These are phyloP conservation scores for Dovyalis caffra DNA, from an alignment of 345 rosid genomes.

Conservation along the genomic window DNA sequence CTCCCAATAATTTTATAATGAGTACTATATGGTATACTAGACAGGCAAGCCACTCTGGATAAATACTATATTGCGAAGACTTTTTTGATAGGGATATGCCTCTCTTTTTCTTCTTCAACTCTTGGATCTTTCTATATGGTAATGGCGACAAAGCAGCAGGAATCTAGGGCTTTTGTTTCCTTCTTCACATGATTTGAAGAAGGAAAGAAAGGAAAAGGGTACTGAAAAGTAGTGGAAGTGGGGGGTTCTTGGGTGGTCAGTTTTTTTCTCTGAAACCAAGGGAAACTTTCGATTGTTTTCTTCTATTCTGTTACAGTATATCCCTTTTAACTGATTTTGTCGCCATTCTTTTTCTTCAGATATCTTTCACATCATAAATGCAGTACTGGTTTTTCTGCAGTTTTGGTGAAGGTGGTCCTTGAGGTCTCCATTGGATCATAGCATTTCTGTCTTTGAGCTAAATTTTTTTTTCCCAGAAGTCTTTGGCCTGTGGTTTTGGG, in stretches of 20 bases:
- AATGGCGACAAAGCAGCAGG: constrained; percentile 43
- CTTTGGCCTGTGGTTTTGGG: constrained; percentile 3
- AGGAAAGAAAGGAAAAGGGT: constrained; percentile 14
- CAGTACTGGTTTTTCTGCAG: constrained; percentile 15
- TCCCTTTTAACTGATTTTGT: constrained; percentile 21
- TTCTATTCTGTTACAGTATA: constrained; percentile 21
- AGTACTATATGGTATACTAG: background rate
- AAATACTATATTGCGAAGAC: constrained; percentile 18
- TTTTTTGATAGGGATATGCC: constrained; percentile 10
- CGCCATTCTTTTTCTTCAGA: constrained; percentile 18
- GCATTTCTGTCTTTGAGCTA: constrained; percentile 7
- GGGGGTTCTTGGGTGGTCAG: constrained; percentile 34
- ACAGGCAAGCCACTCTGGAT: constrained; percentile 33
- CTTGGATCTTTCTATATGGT: constrained; percentile 7
- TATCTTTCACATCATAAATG: constrained; percentile 11
- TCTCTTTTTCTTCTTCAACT: constrained; percentile 7
- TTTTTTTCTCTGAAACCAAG: constrained; percentile 47
- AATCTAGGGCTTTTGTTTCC: constrained; percentile 50
- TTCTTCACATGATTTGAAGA: constrained; percentile 24
- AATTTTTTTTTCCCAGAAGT: background rate
- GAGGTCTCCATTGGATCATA: constrained; percentile 14
- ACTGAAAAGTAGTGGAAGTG: constrained; percentile 22
- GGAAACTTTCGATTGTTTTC: constrained; percentile 21
- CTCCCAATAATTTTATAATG: background rate
- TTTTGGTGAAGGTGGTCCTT: constrained; percentile 20